Evolutionary conservation across 2,329 filamentous ascomycete species (phyloP), one percentile per base, ranked within the genome.

Genomic region (Talaromyces atroroseus): DNA sequence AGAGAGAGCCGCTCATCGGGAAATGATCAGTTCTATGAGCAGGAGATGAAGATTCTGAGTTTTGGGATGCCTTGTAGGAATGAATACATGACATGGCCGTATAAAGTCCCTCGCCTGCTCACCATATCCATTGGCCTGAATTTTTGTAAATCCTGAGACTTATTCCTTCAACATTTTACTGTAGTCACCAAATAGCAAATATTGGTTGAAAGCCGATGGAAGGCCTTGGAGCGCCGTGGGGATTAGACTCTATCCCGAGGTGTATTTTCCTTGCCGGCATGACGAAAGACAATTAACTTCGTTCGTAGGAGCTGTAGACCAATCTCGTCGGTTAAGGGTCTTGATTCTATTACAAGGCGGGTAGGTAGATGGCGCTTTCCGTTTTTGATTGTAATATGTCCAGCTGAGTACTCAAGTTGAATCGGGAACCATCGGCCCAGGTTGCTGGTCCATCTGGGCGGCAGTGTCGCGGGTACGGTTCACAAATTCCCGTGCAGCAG

Each of bases 1-100:
- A 68, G 92, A 96, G 63, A 83, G 89, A 60, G 89, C 90, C 65
- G 86, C 89, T 57, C 94, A 97, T 74, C 81, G 86, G 66, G 92
- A 96, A 76, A 86, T 96, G 76, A 95, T 97, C 66, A 83, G 78
- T 64, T 78, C 77, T 24, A 81, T 82, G 72, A 71, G 73, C 65
- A 53, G 12, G 49, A 49, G 38, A 56, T 59, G 29, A 50, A 12
- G n/a, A 23, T 16, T 47, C 20, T 21, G 7, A 18, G 24, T n/a
- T 24, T 21, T 2, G 14, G 34, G 26, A 16, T 10, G 21, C 5
- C 2, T 11, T 38, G 21, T 44, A 42, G n/a, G 40, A 21, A 21
- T 20, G 40, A 44, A 23, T 47, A 16, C 21, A 47, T 29, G 46
- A 32, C 14, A 48, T 29, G 24, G 7, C 24, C 24, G n/a, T 11